Conservation (phyloP, 2,329 filamentous ascomycete species). For the Zymoseptoria ardabiliae region DNA sequence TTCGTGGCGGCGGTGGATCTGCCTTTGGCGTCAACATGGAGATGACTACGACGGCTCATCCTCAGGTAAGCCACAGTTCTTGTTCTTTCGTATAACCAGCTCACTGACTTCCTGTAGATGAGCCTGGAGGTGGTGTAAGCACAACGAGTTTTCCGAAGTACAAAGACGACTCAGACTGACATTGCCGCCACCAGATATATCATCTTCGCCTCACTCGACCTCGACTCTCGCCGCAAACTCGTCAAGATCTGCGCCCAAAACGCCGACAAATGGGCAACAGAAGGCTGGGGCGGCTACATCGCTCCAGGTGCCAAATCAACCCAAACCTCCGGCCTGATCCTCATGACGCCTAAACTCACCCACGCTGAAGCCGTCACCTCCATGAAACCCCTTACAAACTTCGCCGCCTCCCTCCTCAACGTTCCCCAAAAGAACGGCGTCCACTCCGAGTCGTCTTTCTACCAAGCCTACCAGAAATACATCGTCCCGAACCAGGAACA, state of each 20-base stretch:
- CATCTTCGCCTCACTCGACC: constrained; percentile 6
- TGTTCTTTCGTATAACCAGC: neutral
- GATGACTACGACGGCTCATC: constrained; percentile 14
- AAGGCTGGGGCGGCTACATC: constrained; percentile 17
- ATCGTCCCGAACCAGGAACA: constrained; percentile 14
- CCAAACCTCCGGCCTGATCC: constrained; percentile 1
- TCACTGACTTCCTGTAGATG: neutral
- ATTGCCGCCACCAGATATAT: constrained; percentile 4
- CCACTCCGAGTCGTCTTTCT: constrained; percentile 8
- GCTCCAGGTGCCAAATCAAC: constrained; percentile 3
- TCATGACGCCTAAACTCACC: constrained; percentile 6
- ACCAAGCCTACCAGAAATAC: constrained; percentile 12
- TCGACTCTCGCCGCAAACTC: constrained; percentile 8
- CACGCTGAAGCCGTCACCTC: neutral
- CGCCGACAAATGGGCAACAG: constrained; percentile 11
- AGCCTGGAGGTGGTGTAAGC: neutral
- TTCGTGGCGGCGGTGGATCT: constrained; percentile 46
- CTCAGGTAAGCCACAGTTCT: neutral
- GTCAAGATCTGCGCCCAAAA: constrained; percentile 9
- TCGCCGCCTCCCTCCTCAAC: neutral
- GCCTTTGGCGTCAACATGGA: constrained; percentile 18
- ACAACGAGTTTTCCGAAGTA: constrained; percentile 7
- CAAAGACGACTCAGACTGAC: neutral
- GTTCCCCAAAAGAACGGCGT: constrained; percentile 7
- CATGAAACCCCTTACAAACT: constrained; percentile 5